These are phyloP conservation scores for Solanum boliviense DNA, from an alignment of 257 asterid genomes.

Conservation along the genomic window DNA sequence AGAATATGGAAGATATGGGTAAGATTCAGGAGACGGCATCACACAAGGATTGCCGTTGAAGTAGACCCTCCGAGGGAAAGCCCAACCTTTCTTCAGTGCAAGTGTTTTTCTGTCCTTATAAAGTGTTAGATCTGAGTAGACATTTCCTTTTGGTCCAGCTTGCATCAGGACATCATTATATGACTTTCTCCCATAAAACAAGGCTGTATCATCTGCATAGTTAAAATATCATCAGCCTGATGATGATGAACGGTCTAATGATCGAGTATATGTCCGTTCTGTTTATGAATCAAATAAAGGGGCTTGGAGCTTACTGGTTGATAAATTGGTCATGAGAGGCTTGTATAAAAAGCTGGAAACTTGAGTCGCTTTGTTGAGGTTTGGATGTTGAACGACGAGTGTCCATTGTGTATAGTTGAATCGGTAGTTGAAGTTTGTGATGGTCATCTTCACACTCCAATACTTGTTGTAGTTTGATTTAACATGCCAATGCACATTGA, in stretches of 20 bases:
- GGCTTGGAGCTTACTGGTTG: constrained; percentile 32
- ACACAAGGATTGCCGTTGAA: constrained; percentile 62
- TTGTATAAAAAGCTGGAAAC: constrained; percentile 67
- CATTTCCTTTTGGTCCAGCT: constrained; percentile 57
- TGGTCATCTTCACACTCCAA: constrained; percentile 56
- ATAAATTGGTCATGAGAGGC: constrained; percentile 47
- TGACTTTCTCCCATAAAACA: constrained; percentile 59
- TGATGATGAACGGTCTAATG: not conserved
- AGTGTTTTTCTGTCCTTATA: constrained; percentile 38
- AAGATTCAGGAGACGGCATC: constrained; percentile 60
- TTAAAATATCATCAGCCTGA: not conserved
- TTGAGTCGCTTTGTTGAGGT: constrained; percentile 56
- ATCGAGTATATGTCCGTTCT: not conserved
- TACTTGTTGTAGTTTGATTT: constrained; percentile 46
- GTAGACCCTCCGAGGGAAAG: constrained; percentile 45
- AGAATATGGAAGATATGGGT: constrained; percentile 38
- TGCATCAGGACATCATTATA: constrained; percentile 56
- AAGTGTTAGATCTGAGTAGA: constrained; percentile 44
- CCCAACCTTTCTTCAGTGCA: constrained; percentile 48
- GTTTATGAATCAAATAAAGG: not conserved
- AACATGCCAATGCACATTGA: constrained; percentile 76
- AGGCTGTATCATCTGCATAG: constrained; percentile 50
- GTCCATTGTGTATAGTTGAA: constrained; percentile 77
- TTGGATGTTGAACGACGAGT: constrained; percentile 66
- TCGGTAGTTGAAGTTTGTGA: constrained; percentile 54